These are phyloP conservation scores for Schizochytrium sp. DNA, from an alignment of 108 stramenopile genomes.

Conservation along the genomic window DNA sequence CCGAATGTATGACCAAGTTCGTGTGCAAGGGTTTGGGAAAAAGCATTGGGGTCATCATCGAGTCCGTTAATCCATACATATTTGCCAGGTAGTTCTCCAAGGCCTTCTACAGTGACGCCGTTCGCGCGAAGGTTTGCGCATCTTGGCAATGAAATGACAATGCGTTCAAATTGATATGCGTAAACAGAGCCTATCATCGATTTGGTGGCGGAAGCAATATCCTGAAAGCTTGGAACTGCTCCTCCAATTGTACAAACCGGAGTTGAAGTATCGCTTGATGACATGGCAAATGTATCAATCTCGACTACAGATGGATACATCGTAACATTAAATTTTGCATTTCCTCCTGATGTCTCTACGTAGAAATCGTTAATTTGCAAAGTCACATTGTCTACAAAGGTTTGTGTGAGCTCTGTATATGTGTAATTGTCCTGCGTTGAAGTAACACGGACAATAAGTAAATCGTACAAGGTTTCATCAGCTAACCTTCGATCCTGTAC, in stretches of 20 bases:
- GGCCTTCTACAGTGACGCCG: slow-evolving; percentile 1
- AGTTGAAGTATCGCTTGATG: neutral
- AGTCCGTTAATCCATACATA: slow-evolving; percentile 37
- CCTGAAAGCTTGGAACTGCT: neutral
- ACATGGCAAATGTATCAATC: neutral
- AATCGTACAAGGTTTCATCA: neutral
- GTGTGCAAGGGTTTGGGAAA: neutral
- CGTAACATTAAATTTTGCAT: neutral
- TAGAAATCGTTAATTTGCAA: neutral
- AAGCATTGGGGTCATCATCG: neutral
- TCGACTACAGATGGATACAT: neutral
- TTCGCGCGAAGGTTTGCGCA: neutral
- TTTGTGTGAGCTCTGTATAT: neutral
- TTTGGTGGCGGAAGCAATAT: neutral
- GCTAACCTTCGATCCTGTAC: neutral
- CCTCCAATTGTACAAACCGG: neutral
- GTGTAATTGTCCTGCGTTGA: neutral
- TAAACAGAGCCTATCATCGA: neutral
- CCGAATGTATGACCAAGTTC: slow-evolving; percentile 50
- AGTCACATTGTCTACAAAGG: neutral
- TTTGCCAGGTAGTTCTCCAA: slow-evolving; percentile 8
- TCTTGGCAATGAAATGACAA: neutral
- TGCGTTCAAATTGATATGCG: neutral
- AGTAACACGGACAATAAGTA: neutral
- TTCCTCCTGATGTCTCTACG: neutral